phyloP scores from a whole-genome alignment of 2,329 filamentous ascomycete species.

The Nigrospora sphaerica region DNA sequence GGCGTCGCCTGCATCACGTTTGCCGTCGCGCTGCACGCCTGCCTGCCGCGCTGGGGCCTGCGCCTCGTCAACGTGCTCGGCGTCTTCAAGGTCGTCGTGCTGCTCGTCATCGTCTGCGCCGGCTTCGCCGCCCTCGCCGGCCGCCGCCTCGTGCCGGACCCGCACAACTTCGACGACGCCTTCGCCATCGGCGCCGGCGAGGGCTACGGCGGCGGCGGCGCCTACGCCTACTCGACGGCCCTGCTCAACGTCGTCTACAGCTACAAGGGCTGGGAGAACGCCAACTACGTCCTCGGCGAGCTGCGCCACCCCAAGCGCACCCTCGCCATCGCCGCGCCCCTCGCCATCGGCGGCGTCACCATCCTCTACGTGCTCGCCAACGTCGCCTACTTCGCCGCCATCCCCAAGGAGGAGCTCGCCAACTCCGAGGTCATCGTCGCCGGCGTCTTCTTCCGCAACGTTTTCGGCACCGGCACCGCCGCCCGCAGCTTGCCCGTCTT shows the following conservation, averaged over 20 bases:
- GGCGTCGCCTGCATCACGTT: conserved; percentile 48
- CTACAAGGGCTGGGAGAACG: conserved; percentile 59
- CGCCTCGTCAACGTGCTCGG: conserved; percentile 52
- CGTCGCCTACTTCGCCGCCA: conserved; percentile 58
- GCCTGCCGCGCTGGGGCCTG: conserved; percentile 50
- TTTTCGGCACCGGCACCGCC: conserved; percentile 51
- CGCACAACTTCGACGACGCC: conserved; percentile 50
- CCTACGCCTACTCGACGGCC: conserved; percentile 48
- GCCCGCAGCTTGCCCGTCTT: conserved; percentile 43
- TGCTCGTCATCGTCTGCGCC: conserved; percentile 54
- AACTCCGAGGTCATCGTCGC: conserved; percentile 54
- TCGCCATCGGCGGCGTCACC: conserved; percentile 51
- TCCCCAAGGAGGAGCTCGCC: conserved; percentile 50
- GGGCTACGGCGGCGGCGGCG: conserved; percentile 39
- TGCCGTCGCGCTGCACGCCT: conserved; percentile 42
- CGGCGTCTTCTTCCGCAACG: conserved; percentile 52
- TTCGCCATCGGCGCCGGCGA: conserved; percentile 38
- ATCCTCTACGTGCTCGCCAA: conserved; percentile 58
- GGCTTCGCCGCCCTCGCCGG: conserved; percentile 51
- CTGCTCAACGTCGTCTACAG: conserved; percentile 53
- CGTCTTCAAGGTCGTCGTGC: conserved; percentile 51
- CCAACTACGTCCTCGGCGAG: conserved; percentile 55
- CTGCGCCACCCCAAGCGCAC: conserved; percentile 48
- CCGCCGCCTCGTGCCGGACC: conserved; percentile 37
- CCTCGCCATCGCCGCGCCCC: conserved; percentile 46